Conservation (phyloP, 176 grass and related monocot species). For the Aegilops longissima region DNA sequence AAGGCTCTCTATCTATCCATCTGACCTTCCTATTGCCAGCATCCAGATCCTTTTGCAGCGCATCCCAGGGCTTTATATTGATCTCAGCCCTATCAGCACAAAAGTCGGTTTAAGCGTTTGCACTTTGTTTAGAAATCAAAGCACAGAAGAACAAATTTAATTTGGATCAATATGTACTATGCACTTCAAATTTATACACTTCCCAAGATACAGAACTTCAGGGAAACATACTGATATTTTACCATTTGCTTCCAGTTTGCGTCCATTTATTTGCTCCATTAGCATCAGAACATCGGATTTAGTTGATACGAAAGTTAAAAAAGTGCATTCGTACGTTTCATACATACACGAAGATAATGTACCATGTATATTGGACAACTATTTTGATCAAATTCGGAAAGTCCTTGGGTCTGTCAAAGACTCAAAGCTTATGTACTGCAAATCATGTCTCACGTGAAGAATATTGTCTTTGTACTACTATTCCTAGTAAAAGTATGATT, state of each 20-base stretch:
- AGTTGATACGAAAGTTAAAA: neutral
- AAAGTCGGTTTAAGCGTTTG: slow-evolving; percentile 19
- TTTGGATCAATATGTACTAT: neutral
- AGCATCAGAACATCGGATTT: neutral
- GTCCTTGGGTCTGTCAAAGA: neutral
- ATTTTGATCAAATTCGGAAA: neutral
- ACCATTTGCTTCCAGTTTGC: neutral
- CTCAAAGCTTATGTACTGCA: neutral
- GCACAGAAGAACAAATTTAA: neutral
- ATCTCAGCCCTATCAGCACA: slow-evolving; percentile 62
- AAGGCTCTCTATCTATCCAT: slow-evolving; percentile 69
- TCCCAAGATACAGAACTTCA: neutral
- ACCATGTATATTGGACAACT: slow-evolving; percentile 4
- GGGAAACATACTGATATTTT: neutral
- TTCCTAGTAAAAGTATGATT: neutral
- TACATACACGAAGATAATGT: neutral
- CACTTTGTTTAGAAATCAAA: slow-evolving; percentile 9
- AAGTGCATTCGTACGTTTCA: neutral
- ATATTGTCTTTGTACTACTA: neutral
- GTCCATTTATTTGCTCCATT: neutral
- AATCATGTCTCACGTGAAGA: neutral
- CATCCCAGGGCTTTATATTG: slow-evolving; percentile 77
- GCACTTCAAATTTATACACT: neutral
- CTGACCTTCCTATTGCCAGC: slow-evolving; percentile 47
- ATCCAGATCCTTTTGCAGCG: slow-evolving; percentile 45